phyloP scores from a whole-genome alignment of 345 rosid genomes.

The Camelina sativa region DNA sequence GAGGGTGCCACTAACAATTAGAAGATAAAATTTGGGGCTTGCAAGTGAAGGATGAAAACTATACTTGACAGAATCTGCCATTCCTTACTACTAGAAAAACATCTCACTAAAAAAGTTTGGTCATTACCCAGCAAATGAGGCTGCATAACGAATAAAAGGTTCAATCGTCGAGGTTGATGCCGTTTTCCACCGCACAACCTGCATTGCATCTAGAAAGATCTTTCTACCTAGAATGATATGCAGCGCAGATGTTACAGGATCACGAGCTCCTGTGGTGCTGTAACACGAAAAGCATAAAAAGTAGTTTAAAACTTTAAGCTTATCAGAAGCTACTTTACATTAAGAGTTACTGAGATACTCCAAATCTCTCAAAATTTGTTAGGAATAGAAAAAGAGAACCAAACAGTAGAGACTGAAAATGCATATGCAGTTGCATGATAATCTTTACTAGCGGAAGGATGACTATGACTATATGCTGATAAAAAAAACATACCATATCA shows the following conservation, averaged over 20 bases:
- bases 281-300: constrained; percentile 31
- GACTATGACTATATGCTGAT: constrained; percentile 9
- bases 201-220: constrained; percentile 81
- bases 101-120: constrained; percentile 22
- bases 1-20: not conserved
- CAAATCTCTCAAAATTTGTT: not conserved
- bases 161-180: constrained; percentile 62
- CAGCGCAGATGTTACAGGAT: constrained; percentile 89
- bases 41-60: constrained; percentile 6
- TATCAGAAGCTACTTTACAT: not conserved
- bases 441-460: constrained; percentile 2
- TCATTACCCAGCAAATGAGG: constrained; percentile 96
- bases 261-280: constrained; percentile 97
- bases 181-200: constrained; percentile 93
- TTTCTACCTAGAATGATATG: constrained; percentile 86
- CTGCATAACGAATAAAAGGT: constrained; percentile 87
- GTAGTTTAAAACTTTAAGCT: not conserved
- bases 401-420: constrained; percentile 9
- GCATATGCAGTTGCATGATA: constrained; percentile 14
- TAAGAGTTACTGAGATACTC: not conserved
- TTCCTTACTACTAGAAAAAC: not conserved
- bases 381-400: not conserved
- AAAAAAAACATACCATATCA: constrained; percentile 63
- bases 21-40: not conserved
- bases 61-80: not conserved